Percentiles rank a stretch among this genome's conserved stretches.
Conservation (phyloP, 1,284 basidiomycete species). For the Cutaneotrichosporon spelunceum region DNA sequence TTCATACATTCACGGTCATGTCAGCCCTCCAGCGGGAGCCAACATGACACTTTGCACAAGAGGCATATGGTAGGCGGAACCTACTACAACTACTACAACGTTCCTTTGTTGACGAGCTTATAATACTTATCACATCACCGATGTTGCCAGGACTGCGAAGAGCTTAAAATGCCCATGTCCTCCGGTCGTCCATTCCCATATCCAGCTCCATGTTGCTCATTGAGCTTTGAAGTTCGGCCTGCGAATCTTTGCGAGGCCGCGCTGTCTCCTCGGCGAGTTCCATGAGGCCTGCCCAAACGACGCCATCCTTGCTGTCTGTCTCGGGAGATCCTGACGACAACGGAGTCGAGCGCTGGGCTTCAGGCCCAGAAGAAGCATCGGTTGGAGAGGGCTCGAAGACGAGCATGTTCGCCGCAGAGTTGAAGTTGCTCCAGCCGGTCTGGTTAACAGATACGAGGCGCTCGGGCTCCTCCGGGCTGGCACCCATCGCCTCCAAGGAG, state of each 20-base stretch:
- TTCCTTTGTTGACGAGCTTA: not conserved
- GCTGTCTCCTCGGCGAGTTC: slow-evolving; percentile 15
- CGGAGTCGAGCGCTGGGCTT: slow-evolving; percentile 30
- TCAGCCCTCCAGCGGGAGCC: not conserved
- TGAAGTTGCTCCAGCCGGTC: slow-evolving; percentile 17
- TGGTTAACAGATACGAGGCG: slow-evolving; percentile 28
- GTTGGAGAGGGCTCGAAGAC: slow-evolving; percentile 41
- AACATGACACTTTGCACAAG: not conserved
- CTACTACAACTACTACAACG: not conserved
- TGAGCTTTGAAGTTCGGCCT: slow-evolving; percentile 31
- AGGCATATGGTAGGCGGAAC: not conserved
- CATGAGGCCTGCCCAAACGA: slow-evolving; percentile 22
- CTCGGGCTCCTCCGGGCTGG: slow-evolving; percentile 41
- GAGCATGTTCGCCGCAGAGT: slow-evolving; percentile 19
- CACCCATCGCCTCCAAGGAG: slow-evolving; percentile 35
- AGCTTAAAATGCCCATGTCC: slow-evolving; percentile 11
- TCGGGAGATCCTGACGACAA: slow-evolving; percentile 24
- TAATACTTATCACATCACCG: not conserved
- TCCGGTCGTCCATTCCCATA: slow-evolving; percentile 12
- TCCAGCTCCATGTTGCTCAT: slow-evolving; percentile 39
- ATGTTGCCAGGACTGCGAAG: not conserved
- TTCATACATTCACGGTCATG: not conserved
- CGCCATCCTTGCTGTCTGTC: slow-evolving; percentile 26
- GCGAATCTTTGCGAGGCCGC: slow-evolving; percentile 28
- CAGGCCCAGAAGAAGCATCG: slow-evolving; percentile 28